These are phyloP conservation scores for Akebia trifoliata DNA, from an alignment of 164 flowering plant species.

Conservation along the genomic window DNA sequence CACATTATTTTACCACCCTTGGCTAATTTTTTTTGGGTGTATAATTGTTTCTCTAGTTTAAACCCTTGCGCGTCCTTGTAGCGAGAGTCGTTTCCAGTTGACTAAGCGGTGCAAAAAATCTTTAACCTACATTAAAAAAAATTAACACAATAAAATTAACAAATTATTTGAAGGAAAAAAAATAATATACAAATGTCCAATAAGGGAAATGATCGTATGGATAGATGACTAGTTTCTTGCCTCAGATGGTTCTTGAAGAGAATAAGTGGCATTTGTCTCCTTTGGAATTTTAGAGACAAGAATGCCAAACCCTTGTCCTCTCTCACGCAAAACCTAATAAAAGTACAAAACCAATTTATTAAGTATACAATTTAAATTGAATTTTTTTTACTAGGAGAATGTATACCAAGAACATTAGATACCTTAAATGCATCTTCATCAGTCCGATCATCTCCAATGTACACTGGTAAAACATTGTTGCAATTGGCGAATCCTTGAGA, in stretches of 20 bases:
- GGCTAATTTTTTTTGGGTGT: constrained; percentile 8
- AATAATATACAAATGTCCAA: not conserved
- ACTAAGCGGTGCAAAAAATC: constrained; percentile 65
- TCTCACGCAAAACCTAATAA: constrained; percentile 54
- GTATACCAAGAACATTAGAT: constrained; percentile 14
- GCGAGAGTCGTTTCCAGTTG: constrained; percentile 51
- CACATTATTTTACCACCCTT: constrained; percentile 12
- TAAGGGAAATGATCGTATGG: constrained; percentile 2
- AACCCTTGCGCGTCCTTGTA: constrained; percentile 1
- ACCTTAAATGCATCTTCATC: constrained; percentile 99
- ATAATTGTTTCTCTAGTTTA: not conserved
- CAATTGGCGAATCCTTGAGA: constrained; percentile 56
- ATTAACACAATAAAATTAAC: constrained; percentile 1
- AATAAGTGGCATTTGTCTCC: constrained; percentile 75
- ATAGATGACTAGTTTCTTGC: constrained; percentile 23
- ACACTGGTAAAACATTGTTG: constrained; percentile 59
- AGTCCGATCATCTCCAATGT: constrained; percentile 89
- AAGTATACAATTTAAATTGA: no score
- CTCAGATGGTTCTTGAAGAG: constrained; percentile 81
- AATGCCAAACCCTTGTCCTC: constrained; percentile 81
- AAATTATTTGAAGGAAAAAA: no score
- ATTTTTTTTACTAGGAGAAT: no score
- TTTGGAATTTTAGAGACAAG: constrained; percentile 77
- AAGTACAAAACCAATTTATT: not conserved
- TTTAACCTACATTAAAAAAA: constrained; percentile 63